Conservation (phyloP, 345 rosid species). For the Eucalyptus cladocalyx region DNA sequence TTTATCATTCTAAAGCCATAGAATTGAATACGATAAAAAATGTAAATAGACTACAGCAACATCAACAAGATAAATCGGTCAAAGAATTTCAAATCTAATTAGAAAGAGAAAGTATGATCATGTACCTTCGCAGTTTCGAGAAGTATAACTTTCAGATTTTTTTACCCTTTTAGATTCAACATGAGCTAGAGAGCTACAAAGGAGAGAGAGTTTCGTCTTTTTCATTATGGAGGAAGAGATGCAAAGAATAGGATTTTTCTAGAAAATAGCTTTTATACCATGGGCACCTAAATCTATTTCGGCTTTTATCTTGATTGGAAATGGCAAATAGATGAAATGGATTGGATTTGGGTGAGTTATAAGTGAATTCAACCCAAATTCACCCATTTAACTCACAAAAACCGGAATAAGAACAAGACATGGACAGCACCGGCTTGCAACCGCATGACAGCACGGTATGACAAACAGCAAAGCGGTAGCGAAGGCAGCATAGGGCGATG, state of each 20-base stretch:
- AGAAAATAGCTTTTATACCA: background rate
- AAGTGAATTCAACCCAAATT: background rate
- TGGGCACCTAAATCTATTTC: background rate
- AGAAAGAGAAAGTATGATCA: background rate
- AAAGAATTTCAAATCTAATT: background rate
- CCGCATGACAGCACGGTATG: too few species aligned
- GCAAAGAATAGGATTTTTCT: background rate
- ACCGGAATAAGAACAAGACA: too few species aligned
- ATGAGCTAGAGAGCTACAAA: background rate
- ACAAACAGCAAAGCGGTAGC: too few species aligned
- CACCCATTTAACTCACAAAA: too few species aligned
- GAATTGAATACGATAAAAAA: too few species aligned
- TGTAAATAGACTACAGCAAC: background rate
- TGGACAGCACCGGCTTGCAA: too few species aligned
- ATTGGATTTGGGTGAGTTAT: background rate
- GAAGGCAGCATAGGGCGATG: too few species aligned
- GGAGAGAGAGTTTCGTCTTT: background rate
- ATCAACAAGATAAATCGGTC: background rate
- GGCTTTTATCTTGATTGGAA: background rate
- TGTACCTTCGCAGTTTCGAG: too few species aligned
- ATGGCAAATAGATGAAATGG: background rate
- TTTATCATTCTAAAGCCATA: background rate
- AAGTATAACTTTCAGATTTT: background rate
- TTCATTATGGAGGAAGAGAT: background rate
- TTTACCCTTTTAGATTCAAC: background rate